Percentiles rank a stretch among this genome's conserved stretches.
Conservation (phyloP, 23 red algal species). For the Cyanidiococcus yangmingshanensis region DNA sequence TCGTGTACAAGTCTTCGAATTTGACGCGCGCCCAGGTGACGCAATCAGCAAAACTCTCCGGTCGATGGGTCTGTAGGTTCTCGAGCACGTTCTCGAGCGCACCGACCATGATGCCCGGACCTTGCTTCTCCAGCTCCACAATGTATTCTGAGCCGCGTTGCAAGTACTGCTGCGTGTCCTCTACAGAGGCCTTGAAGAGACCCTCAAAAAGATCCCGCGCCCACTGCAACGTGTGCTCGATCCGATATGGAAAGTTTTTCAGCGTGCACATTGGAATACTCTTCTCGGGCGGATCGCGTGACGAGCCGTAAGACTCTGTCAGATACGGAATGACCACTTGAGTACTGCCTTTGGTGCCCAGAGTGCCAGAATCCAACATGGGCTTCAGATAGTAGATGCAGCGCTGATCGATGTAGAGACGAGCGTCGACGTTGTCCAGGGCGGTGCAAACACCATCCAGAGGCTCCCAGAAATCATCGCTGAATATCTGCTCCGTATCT, state of each 20-base stretch:
- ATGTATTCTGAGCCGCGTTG: conserved; percentile 50
- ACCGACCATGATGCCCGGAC: conserved; percentile 58
- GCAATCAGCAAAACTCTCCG: conserved; percentile 71
- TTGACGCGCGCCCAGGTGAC: conserved; percentile 62
- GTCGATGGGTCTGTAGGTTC: conserved; percentile 44
- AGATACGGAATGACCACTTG: conserved; percentile 90
- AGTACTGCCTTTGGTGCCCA: conserved; percentile 95
- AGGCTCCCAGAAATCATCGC: conserved; percentile 92
- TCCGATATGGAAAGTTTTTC: conserved; percentile 99
- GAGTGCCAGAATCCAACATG: conserved; percentile 84
- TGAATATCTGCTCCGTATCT: conserved; percentile 77
- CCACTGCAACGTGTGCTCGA: conserved; percentile 99
- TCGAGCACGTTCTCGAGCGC: conserved; percentile 63
- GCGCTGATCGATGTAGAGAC: conserved; percentile 92
- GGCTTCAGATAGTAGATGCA: conserved; percentile 95
- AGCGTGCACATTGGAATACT: conserved; percentile 97
- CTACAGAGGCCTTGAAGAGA: conserved; percentile 44
- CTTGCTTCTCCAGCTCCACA: conserved; percentile 66
- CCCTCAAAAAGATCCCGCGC: conserved; percentile 97
- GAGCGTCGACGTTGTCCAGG: conserved; percentile 94
- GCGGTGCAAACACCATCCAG: conserved; percentile 91
- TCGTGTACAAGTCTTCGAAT: conserved; percentile 75
- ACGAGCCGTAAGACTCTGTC: conserved; percentile 83
- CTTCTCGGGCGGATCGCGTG: conserved; percentile 93
- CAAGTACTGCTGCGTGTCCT: conserved; percentile 72